A percentile compares a stretch with the other conserved stretches of the same genome.
phyloP scores from a whole-genome alignment of 1,139 yeast species.

The Yamadazyma membranifaciens region DNA sequence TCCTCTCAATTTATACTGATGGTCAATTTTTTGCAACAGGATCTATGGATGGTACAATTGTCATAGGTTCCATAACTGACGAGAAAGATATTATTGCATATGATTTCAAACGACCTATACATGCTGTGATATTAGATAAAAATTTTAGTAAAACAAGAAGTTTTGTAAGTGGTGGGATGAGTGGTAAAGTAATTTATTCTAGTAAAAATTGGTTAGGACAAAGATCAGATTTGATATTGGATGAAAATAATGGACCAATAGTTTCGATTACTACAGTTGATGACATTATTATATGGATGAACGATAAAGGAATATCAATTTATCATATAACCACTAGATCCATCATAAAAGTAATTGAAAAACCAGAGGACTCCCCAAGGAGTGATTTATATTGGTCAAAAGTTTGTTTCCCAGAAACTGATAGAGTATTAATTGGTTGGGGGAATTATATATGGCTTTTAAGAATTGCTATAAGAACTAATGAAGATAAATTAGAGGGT shows the following conservation, averaged over 20 bases:
- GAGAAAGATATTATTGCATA: conserved; percentile 67
- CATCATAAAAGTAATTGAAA: conserved; percentile 48
- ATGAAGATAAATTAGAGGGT: conserved; percentile 14
- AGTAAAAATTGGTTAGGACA: conserved; percentile 86
- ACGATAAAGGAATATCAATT: conserved; percentile 72
- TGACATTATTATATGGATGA: conserved; percentile 78
- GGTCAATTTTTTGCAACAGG: conserved; percentile 79
- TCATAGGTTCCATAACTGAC: conserved; percentile 68
- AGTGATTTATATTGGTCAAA: conserved; percentile 88
- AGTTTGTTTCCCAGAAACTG: conserved; percentile 63
- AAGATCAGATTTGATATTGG: conserved; percentile 64
- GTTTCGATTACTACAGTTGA: conserved; percentile 61
- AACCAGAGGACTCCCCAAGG: conserved; percentile 62
- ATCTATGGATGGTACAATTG: conserved; percentile 91
- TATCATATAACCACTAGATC: conserved; percentile 49
- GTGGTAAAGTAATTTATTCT: conserved; percentile 76
- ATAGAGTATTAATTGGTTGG: conserved; percentile 81
- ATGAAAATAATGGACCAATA: conserved; percentile 68
- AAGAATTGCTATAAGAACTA: conserved; percentile 39
- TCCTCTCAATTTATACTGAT: conserved; percentile 69
- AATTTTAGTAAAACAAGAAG: conserved; percentile 60
- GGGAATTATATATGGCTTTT: conserved; percentile 74
- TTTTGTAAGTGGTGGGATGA: conserved; percentile 87
- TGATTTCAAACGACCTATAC: conserved; percentile 86
- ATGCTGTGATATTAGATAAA: conserved; percentile 78